A percentile compares a stretch with the other conserved stretches of the same genome.
Evolutionary conservation across 2,329 filamentous ascomycete genomes (phyloP).

Genomic region (Corniculantispora saksenae): DNA sequence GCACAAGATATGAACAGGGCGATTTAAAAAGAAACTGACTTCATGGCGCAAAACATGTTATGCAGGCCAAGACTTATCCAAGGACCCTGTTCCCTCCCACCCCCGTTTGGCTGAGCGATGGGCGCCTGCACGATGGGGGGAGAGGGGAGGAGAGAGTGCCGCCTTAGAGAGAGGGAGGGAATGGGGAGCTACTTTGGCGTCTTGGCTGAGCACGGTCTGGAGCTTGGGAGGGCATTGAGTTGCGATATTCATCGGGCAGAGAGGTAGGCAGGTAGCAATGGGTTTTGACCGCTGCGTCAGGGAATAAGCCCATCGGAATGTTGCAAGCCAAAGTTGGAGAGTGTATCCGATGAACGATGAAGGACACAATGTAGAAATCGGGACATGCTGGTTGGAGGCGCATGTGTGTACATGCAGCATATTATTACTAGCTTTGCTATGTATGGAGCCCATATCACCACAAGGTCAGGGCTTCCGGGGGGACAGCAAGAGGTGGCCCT

Average conservation of each 20-base stretch:
- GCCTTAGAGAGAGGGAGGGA: background rate
- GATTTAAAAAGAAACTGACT: background rate
- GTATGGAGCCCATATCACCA: background rate
- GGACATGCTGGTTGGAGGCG: too few relatives aligned
- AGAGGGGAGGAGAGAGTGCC: too few relatives aligned
- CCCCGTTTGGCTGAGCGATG: constrained; percentile 3
- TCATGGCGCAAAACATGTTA: background rate
- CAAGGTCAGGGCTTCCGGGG: background rate
- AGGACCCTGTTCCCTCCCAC: background rate
- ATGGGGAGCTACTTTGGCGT: background rate
- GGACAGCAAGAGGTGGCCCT: too few relatives aligned
- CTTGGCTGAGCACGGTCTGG: background rate
- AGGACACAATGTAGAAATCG: too few relatives aligned
- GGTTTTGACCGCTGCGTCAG: background rate
- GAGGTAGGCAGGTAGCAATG: background rate
- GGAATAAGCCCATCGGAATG: too few relatives aligned
- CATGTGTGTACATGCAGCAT: too few relatives aligned
- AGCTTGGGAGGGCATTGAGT: too few relatives aligned
- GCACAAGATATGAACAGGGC: too few relatives aligned
- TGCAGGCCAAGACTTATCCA: constrained; percentile 11
- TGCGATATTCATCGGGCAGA: too few relatives aligned
- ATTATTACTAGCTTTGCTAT: background rate
- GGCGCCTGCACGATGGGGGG: constrained; percentile 9
- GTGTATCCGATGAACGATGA: too few relatives aligned
- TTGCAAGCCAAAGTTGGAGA: too few relatives aligned